phyloP scores from a whole-genome alignment of 176 grass and related monocot genomes.

The Typha latifolia region DNA sequence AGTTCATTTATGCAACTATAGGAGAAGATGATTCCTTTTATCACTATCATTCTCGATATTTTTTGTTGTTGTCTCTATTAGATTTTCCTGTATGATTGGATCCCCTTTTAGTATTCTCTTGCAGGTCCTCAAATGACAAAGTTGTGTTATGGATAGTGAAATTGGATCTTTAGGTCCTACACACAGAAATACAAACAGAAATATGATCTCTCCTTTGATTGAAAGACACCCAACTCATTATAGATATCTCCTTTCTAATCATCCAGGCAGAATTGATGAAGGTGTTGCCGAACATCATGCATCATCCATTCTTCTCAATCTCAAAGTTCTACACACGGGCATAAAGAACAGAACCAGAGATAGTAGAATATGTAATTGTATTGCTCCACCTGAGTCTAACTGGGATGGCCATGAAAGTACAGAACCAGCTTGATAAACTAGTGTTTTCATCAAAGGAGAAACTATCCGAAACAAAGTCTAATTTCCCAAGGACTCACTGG shows the following conservation, averaged over 20 bases:
- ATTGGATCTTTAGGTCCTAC: no score
- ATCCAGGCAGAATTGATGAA: neutral
- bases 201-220: no score
- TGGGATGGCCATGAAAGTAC: conserved; percentile 74
- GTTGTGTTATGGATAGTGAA: no score
- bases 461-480: conserved; percentile 14
- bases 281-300: conserved; percentile 20
- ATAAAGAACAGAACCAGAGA: conserved; percentile 16
- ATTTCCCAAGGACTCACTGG: conserved; percentile 26
- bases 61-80: no score
- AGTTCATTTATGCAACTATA: no score
- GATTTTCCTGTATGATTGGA: no score
- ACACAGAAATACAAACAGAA: no score
- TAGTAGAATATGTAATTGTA: conserved; percentile 20
- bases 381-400: conserved; percentile 36
- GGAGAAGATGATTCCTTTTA: no score
- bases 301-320: conserved; percentile 26
- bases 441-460: conserved; percentile 47
- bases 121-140: conserved; percentile 2
- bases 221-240: no score
- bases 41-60: no score
- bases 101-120: no score
- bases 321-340: conserved; percentile 1
- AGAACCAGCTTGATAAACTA: conserved; percentile 69
- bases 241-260: no score